Evolutionary conservation across 495 filamentous ascomycete genomes (phyloP).

Genomic region (Usnea hakonensis): DNA sequence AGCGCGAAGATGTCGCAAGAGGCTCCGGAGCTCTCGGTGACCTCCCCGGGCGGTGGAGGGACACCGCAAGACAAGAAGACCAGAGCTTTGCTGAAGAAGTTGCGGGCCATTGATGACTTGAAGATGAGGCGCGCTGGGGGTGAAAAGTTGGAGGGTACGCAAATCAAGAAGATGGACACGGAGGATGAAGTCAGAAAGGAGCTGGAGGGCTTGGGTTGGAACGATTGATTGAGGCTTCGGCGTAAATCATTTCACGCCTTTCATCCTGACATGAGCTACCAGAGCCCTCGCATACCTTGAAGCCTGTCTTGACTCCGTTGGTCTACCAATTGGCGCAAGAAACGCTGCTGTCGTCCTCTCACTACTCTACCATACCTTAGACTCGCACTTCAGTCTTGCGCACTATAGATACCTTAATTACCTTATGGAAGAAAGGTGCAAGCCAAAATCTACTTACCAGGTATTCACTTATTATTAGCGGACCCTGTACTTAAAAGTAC

Average conservation of each 20-base stretch:
- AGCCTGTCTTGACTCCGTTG: too few species aligned
- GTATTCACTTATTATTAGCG: too few species aligned
- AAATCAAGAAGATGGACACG: conserved; percentile 95
- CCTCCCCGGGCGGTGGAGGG: conserved; percentile 36
- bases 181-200: conserved; percentile 77
- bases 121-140: conserved; percentile 91
- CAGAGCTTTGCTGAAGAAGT: conserved; percentile 85
- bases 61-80: conserved; percentile 76
- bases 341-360: too few species aligned
- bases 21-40: conserved; percentile 41
- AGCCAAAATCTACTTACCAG: too few species aligned
- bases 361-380: too few species aligned
- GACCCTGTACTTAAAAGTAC: too few species aligned
- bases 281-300: neutral
- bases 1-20: conserved; percentile 25
- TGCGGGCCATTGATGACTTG: conserved; percentile 92
- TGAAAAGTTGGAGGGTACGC: conserved; percentile 95
- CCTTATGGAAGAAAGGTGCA: too few species aligned
- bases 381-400: too few species aligned
- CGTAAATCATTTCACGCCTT: neutral
- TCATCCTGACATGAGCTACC: neutral
- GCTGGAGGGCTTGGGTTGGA: conserved; percentile 55
- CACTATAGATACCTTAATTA: too few species aligned
- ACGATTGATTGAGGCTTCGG: conserved; percentile 19
- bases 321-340: neutral